phyloP scores from a whole-genome alignment of 2,329 filamentous ascomycete genomes.

The Neofusicoccum kwambonambiense region DNA sequence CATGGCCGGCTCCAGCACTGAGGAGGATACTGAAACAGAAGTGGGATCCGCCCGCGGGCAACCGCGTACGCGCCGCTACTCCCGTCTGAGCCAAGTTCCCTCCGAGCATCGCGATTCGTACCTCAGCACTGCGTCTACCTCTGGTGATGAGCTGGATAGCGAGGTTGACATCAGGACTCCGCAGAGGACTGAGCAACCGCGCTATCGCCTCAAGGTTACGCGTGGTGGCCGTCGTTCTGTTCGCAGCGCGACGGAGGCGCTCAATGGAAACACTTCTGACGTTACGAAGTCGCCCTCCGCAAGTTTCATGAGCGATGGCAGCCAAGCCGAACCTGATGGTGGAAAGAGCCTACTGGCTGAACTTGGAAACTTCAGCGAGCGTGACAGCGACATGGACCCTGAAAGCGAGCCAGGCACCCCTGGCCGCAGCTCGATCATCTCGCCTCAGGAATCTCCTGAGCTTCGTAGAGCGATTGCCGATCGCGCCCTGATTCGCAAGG shows the following conservation, averaged over 20 bases:
- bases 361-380: conserved; percentile 74
- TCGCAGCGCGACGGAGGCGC: conserved; percentile 54
- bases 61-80: conserved; percentile 38
- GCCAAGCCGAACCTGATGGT: conserved; percentile 46
- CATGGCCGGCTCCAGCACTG: conserved; percentile 67
- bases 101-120: conserved; percentile 65
- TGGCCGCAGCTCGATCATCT: conserved; percentile 9
- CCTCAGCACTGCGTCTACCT: conserved; percentile 86
- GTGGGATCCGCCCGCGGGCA: conserved; percentile 37
- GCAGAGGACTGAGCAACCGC: conserved; percentile 61
- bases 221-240: conserved; percentile 54
- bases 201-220: conserved; percentile 70
- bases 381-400: conserved; percentile 62
- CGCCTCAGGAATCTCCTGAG: conserved; percentile 15
- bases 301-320: conserved; percentile 49
- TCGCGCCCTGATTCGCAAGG: conserved; percentile 15
- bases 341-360: conserved; percentile 89
- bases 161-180: conserved; percentile 61
- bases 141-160: conserved; percentile 67
- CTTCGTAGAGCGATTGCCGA: conserved; percentile 9
- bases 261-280: conserved; percentile 53
- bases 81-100: conserved; percentile 44
- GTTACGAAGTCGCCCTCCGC: conserved; percentile 56
- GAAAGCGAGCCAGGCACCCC: conserved; percentile 30
- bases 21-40: conserved; percentile 86